These are phyloP conservation scores for Leishmania amazonensis DNA, from an alignment of 208 protist genomes.

Conservation along the genomic window DNA sequence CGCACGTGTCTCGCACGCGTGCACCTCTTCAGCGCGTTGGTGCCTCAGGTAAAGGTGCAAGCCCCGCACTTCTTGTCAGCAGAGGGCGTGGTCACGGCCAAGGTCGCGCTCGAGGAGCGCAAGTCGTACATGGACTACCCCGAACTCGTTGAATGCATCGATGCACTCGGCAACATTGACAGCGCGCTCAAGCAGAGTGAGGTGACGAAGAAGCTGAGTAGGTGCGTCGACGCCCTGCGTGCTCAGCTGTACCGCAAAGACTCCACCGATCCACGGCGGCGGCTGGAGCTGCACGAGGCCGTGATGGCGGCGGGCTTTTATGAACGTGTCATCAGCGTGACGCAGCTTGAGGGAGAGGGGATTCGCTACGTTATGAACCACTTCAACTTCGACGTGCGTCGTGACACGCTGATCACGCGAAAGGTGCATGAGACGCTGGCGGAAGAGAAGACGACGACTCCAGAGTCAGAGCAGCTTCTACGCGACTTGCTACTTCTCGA, in stretches of 20 bases:
- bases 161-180: slow-evolving; percentile 38
- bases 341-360: slow-evolving; percentile 70
- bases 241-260: slow-evolving; percentile 66
- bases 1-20: slow-evolving; percentile 49
- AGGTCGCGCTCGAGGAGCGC: slow-evolving; percentile 51
- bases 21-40: slow-evolving; percentile 81
- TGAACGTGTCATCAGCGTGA: slow-evolving; percentile 56
- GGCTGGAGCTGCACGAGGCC: slow-evolving; percentile 84
- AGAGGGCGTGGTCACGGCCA: slow-evolving; percentile 44
- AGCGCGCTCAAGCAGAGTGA: slow-evolving; percentile 44
- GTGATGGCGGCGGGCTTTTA: slow-evolving; percentile 92
- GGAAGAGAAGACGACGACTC: slow-evolving; percentile 46
- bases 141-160: slow-evolving; percentile 39
- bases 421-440: slow-evolving; percentile 67
- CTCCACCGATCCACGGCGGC: slow-evolving; percentile 55
- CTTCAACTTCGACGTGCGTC: slow-evolving; percentile 91
- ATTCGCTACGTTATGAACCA: slow-evolving; percentile 87
- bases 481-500: slow-evolving; percentile 80
- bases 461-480: slow-evolving; percentile 80
- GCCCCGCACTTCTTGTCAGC: slow-evolving; percentile 41
- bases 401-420: slow-evolving; percentile 77
- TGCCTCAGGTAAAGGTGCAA: slow-evolving; percentile 55
- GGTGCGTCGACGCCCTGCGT: slow-evolving; percentile 56
- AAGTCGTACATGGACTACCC: slow-evolving; percentile 42
- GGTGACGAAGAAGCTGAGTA: slow-evolving; percentile 39